phyloP scores from a whole-genome alignment of 495 filamentous ascomycete species.

The Xylaria grammica region DNA sequence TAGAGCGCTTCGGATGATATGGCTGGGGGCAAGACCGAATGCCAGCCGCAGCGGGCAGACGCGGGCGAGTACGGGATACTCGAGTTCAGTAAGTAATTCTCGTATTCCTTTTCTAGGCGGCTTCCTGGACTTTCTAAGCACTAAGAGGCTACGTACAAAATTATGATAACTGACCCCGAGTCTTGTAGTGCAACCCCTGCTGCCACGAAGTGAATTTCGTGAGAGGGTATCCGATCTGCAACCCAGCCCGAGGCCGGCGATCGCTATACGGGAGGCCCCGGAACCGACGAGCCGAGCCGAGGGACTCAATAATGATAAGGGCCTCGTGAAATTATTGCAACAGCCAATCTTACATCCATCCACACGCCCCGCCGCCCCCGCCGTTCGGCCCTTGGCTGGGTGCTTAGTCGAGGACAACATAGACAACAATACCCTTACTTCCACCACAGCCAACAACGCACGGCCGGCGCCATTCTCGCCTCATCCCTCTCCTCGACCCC shows the following conservation, averaged over 20 bases:
- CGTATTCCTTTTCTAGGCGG: no score
- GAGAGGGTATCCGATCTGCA: background rate
- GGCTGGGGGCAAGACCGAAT: background rate
- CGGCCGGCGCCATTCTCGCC: no score
- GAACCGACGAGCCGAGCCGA: background rate
- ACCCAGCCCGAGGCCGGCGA: background rate
- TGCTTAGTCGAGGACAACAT: no score
- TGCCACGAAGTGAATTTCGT: background rate
- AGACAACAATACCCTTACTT: no score
- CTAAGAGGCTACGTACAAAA: no score
- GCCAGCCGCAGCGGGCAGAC: background rate
- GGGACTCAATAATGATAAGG: background rate
- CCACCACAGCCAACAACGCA: no score
- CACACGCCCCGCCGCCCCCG: background rate
- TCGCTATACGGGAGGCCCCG: background rate
- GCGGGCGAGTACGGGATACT: background rate
- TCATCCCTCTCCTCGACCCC: no score
- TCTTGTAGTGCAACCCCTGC: background rate
- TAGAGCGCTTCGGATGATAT: background rate
- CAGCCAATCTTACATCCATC: background rate
- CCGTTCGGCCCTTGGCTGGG: no score
- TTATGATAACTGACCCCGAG: no score
- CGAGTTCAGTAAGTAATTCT: background rate
- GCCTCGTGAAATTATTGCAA: background rate
- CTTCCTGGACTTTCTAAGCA: no score